Percentiles rank a stretch among this genome's conserved stretches.
These are phyloP conservation scores for Rhizopogon vesiculosus DNA, from an alignment of 768 basidiomycete species.

Conservation along the genomic window DNA sequence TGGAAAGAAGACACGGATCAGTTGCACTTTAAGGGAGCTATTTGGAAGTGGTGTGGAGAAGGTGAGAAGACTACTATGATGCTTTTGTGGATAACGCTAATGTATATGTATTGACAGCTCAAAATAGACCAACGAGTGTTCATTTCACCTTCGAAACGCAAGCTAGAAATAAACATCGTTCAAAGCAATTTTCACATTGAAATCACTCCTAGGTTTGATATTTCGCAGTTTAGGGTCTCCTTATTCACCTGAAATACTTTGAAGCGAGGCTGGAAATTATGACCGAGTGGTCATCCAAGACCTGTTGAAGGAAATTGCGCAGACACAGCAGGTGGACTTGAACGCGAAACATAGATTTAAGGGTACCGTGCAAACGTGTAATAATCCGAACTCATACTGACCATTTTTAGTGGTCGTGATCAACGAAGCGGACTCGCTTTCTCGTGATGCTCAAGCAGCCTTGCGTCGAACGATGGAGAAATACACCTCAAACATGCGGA, in stretches of 20 bases:
- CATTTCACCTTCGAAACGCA: constrained; percentile 88
- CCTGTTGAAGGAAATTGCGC: constrained; percentile 95
- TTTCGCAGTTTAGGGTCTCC: neutral
- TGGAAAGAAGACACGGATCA: constrained; percentile 96
- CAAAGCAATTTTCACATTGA: constrained; percentile 98
- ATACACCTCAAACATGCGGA: constrained; percentile 96
- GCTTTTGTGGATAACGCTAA: neutral
- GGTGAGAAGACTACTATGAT: constrained; percentile 35
- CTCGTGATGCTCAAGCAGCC: constrained; percentile 95
- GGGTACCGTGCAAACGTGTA: constrained; percentile 42
- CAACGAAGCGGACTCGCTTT: constrained; percentile 93
- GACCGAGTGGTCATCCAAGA: constrained; percentile 96
- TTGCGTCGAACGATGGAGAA: constrained; percentile 98
- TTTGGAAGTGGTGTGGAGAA: constrained; percentile 94
- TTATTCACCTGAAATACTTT: neutral
- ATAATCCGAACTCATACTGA: constrained; percentile 2
- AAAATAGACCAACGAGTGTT: constrained; percentile 98
- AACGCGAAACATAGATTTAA: constrained; percentile 96
- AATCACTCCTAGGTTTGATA: constrained; percentile 85
- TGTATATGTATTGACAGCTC: constrained; percentile 47
- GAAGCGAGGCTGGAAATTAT: constrained; percentile 92
- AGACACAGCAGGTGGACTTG: constrained; percentile 97
- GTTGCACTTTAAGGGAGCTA: constrained; percentile 80
- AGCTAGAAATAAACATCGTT: constrained; percentile 94
- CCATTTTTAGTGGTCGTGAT: constrained; percentile 81